These are phyloP conservation scores for Metschnikowia santaceciliae DNA, from an alignment of 805 yeast species.

Conservation along the genomic window DNA sequence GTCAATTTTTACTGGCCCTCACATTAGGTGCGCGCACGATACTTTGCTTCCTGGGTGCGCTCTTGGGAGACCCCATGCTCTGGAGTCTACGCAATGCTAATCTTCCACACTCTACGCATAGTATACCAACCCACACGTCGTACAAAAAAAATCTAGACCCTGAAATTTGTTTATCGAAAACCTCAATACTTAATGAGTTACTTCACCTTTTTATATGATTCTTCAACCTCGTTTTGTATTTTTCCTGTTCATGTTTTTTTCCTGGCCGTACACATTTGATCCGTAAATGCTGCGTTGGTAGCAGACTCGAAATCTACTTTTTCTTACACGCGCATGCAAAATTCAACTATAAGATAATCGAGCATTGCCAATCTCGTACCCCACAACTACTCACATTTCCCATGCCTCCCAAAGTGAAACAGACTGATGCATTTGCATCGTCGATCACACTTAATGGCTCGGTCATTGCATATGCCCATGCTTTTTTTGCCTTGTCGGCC, in stretches of 20 bases:
- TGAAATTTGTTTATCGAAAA: no score
- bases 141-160: no score
- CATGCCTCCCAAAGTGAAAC: not conserved
- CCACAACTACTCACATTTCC: not conserved
- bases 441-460: constrained; percentile 51
- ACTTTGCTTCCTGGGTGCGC: not conserved
- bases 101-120: not conserved
- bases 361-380: not conserved
- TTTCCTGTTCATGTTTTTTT: not conserved
- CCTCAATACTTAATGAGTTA: no score
- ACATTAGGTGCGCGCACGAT: constrained; percentile 19
- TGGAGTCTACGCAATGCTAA: not conserved
- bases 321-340: not conserved
- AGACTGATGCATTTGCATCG: not conserved
- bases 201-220: no score
- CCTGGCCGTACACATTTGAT: not conserved
- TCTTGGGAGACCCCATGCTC: not conserved
- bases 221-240: not conserved
- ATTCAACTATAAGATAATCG: not conserved
- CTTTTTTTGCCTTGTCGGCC: constrained; percentile 67
- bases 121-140: no score
- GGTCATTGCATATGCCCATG: constrained; percentile 66
- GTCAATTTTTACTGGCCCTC: constrained; percentile 31
- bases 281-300: no score
- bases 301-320: not conserved